Base-by-base conservation (phyloP, 2,329 filamentous ascomycete genomes). In the Alternaria alternata region DNA sequence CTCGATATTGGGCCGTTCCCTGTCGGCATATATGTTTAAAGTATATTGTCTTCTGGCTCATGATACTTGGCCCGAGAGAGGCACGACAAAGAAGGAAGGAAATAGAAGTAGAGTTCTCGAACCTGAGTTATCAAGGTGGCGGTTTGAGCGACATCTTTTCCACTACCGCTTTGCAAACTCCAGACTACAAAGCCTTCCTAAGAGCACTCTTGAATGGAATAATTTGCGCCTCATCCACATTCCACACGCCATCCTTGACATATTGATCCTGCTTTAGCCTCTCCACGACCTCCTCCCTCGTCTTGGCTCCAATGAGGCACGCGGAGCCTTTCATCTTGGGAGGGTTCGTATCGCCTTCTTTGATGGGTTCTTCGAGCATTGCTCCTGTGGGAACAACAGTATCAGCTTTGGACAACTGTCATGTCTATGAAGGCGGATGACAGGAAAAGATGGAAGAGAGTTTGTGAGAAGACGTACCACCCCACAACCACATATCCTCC, bases 251-350 rank as follows among this genome's bases (percentile, higher is more conserved):
- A 43, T 79, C 83, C 61, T 80, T 84, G 9, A 84, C 82, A 79
- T 96, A 97, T 9, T 93, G 81, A 80, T 97, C 93, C 49, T 86
- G 84, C 77, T 86, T 86, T 47, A 97, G 76, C 52, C 85, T 73
- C 68, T 90, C 85, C 41, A 89, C 75, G 2, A 92, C 87, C 75
- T 93, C 90, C 65, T 93, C 90, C 69, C 85, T 87, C 8, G 85
- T 88, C 63, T 87, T 85, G 7, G 91, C 92, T 30, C 86, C 78
- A 39, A 87, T 82, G 28, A 96, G 82, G 72, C 95, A 81, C 18
- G 88, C 87, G 75, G 89, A 93, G 42, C 92, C 93, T 64, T 87
- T 87, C 80, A 95, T 93, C 74, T 90, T 88, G 43, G 87, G 85
- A 20, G 84, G 86, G 5, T 81, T 79, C 0, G 67, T 80, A 24